Base-by-base conservation (phyloP, 2,329 filamentous ascomycete genomes). In the Aspergillus texensis region DNA sequence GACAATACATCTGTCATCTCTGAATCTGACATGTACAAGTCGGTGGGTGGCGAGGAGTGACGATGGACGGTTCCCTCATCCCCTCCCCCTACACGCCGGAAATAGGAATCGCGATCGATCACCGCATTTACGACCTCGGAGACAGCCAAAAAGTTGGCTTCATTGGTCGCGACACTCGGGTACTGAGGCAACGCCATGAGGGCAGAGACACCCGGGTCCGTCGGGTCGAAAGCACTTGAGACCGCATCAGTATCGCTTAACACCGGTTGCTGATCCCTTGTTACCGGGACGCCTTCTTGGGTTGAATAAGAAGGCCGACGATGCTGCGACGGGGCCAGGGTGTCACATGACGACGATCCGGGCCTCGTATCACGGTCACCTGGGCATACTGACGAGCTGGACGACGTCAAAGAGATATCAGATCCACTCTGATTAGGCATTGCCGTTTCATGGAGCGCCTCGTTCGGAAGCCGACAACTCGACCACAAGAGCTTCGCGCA, bases 41-140 rank as follows among this genome's bases (percentile, higher is more conserved):
- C 69, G 26, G 48, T 58, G 9, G 66, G 63, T 24, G 69, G 66
- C 10, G 67, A 67, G 1, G 65, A 57, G n/a, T 36, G 58, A 34
- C 26, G 34, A 52, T 21, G 43, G 5, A 58, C 24, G 3, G 58
- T 46, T 19, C 14, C 30, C 43, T 43, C 62, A 14, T 36, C 32
- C 30, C 48, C 52, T 11, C 19, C 52, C 14, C 11, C 53, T 14
- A 54, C 62, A 2, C 56, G 60, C n/a, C 56, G 61, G 28, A 62
- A 54, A 43, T 57, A 55, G 19, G 62, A 50, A 10, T 62, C 52
- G 34, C 56, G 60, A 56, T 45, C 68, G 24, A 72, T 70, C 21
- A 75, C 70, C 14, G 73, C 74, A 53, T 73, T 71, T 3, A 76
- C 72, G 2, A 74, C 69, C 48, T 75, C 72, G 2, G 70, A 68